Base-by-base conservation (phyloP, 768 basidiomycete species). In the Russula earlei region DNA sequence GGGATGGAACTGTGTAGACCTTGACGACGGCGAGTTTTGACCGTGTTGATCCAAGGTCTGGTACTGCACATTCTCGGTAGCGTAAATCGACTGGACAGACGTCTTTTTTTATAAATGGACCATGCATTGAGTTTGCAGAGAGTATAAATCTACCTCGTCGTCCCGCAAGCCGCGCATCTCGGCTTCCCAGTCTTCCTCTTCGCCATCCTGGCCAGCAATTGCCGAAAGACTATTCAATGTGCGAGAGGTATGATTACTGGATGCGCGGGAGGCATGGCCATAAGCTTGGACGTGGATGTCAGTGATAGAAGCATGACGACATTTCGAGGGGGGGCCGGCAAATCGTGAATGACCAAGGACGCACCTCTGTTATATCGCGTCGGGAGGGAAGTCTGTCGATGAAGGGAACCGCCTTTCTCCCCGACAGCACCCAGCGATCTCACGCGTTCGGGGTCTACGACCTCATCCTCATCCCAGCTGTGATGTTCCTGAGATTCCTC, bases 131-230 rank as follows among this genome's bases (percentile, higher is more conserved):
- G 15, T 9, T 5, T 27, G 44, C 8, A 27, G 54, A 52, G 15
- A 46, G 11, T 20, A 22, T 65, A 71, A 61, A 59, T 87, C 88
- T 70, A 87, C 85, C 31, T 87, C 86, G 50, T 83, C 84, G 56
- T 80, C 74, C 12, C 73, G 71, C 67, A 79, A 70, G 69, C 75
- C 78, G 19, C 75, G 70, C 69, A 84, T 76, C 38, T 82, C 81
- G 41, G 76, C 72, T 67, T 88, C 86, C 90, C 90, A 92, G 54
- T 88, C 85, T 61, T 91, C 89, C 67, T 92, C 89, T 58, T 90
- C 89, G 62, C 84, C 87, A 63, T 92, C 89, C 64, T 88, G 85
- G 40, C 87, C 88, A 49, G 86, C 82, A 69, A 92, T 91, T 52
- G 86, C 86, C 34, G 85, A 80, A 51, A 92, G 80, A 68, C 87